Percentiles rank a stretch among this genome's conserved stretches.
Evolutionary conservation across 2,329 filamentous ascomycete species (phyloP).

Genomic region (Claviceps citrina): DNA sequence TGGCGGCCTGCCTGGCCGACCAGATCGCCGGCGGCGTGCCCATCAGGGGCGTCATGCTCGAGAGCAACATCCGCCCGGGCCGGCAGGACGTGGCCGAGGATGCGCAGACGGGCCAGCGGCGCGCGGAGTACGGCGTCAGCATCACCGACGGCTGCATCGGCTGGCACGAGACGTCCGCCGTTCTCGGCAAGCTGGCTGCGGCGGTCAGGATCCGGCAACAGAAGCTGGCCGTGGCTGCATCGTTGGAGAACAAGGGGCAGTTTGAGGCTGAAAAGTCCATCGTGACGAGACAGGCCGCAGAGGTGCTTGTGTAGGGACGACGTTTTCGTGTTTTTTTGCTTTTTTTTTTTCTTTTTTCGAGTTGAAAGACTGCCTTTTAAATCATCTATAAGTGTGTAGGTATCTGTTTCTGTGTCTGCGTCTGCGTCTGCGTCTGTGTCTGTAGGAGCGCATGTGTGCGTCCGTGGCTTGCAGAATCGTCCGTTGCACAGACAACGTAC

Average conservation of each 20-base stretch:
- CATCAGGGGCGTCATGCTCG: conserved; percentile 98
- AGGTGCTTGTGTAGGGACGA: background rate
- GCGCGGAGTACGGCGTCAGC: conserved; percentile 76
- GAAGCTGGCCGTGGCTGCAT: background rate
- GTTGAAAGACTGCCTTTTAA: too few relatives aligned
- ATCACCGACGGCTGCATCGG: conserved; percentile 96
- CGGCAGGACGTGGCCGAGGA: conserved; percentile 79
- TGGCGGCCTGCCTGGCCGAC: conserved; percentile 63
- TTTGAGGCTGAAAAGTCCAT: background rate
- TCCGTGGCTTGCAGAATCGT: too few relatives aligned
- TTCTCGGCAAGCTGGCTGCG: conserved; percentile 62
- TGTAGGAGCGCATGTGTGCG: too few relatives aligned
- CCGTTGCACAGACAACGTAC: too few relatives aligned
- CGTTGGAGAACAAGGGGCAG: background rate
- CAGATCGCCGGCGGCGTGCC: conserved; percentile 77
- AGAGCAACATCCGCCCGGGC: conserved; percentile 93
- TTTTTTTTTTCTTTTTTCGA: background rate
- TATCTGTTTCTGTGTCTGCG: too few relatives aligned
- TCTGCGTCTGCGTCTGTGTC: too few relatives aligned
- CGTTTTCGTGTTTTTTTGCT: background rate
- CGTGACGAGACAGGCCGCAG: background rate
- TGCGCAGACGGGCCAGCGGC: conserved; percentile 50
- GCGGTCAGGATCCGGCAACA: conserved; percentile 36
- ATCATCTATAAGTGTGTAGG: too few relatives aligned
- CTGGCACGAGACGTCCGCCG: conserved; percentile 76